Evolutionary conservation across 495 filamentous ascomycete genomes (phyloP), one percentile per base, ranked within the genome.

Genomic region (Trichoderma parareesei): DNA sequence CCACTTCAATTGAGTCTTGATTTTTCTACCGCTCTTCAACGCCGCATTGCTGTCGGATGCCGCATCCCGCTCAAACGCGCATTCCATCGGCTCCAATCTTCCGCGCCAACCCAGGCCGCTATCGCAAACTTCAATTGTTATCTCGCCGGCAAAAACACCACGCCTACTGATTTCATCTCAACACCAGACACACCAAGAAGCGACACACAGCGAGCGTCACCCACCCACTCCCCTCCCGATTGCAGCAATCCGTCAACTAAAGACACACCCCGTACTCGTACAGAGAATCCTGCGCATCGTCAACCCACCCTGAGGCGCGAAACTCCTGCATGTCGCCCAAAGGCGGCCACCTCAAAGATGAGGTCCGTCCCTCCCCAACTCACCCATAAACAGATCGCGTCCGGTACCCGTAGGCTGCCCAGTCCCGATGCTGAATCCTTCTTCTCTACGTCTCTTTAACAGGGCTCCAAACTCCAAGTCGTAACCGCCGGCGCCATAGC

Each of bases 381-480:
- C 11, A 11, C 61, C 40, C 40, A 41, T 41, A 41, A 20, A 42
- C 18, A 46, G 9, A 5, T 20, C 16, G 38, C 38, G 40, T 37
- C 27, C 27, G 27, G 27, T 27, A 27, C 27, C 27, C 27, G 1
- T 27, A 27, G 27, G 11, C 14, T 33, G 20, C 27, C 1, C 8
- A 2, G 14, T 4, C 14, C 37, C 2, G 10, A 57, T 57, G 20
- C 53, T 57, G 14, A 57, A 41, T 1, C 3, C 11, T 41, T 11
- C 27, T 33, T 4, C 2, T 11, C 67, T 61, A 35, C 62, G 11
- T 64, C 13, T 16, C 27, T 27, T n/a, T 1, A n/a, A 13, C 69
- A 92, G 88, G 93, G 93, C 78, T 90, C 92, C 66, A 86, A 84
- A 72, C 77, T 82, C 64, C 92, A 97, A 72, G 90, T 93, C 66